A percentile compares a stretch with the other conserved stretches of the same genome.
phyloP scores from a whole-genome alignment of 2,329 filamentous ascomycete species.

The Beauveria asiatica region DNA sequence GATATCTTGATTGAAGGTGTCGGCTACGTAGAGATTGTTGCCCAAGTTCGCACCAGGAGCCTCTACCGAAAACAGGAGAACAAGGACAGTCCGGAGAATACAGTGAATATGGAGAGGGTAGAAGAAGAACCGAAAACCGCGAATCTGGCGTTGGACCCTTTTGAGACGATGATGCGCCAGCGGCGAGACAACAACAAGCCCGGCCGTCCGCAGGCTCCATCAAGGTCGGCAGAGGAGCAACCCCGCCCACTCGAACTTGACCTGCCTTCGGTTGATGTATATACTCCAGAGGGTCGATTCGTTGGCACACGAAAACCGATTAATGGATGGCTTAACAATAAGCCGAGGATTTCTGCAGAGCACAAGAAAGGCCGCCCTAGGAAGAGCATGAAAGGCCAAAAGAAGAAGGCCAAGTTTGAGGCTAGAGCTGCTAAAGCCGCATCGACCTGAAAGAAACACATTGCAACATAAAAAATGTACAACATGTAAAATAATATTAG shows the following conservation, averaged over 20 bases:
- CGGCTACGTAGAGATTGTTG: conserved; percentile 84
- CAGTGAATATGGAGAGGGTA: conserved; percentile 1
- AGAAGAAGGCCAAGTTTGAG: conserved; percentile 32
- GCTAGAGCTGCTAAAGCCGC: conserved; percentile 17
- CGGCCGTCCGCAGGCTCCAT: neutral
- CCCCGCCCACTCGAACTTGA: conserved; percentile 12
- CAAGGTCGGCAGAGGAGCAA: conserved; percentile 10
- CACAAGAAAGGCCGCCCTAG: conserved; percentile 50
- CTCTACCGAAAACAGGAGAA: conserved; percentile 24
- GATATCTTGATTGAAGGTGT: conserved; percentile 89
- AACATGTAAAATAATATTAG: neutral
- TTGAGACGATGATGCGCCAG: conserved; percentile 19
- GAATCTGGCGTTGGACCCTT: conserved; percentile 14
- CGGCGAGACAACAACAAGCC: conserved; percentile 16
- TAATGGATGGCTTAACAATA: conserved; percentile 59
- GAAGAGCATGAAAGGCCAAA: conserved; percentile 58
- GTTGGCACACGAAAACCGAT: conserved; percentile 60
- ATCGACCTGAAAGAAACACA: neutral
- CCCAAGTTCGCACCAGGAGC: conserved; percentile 62
- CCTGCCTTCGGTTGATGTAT: conserved; percentile 59
- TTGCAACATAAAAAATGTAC: neutral
- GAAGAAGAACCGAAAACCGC: conserved; percentile 9
- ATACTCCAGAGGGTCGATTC: conserved; percentile 74
- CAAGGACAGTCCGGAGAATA: neutral
- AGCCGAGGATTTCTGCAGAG: conserved; percentile 40